These are phyloP conservation scores for Cladosporium sp. DNA, from an alignment of 2,329 filamentous ascomycete species.

Conservation along the genomic window DNA sequence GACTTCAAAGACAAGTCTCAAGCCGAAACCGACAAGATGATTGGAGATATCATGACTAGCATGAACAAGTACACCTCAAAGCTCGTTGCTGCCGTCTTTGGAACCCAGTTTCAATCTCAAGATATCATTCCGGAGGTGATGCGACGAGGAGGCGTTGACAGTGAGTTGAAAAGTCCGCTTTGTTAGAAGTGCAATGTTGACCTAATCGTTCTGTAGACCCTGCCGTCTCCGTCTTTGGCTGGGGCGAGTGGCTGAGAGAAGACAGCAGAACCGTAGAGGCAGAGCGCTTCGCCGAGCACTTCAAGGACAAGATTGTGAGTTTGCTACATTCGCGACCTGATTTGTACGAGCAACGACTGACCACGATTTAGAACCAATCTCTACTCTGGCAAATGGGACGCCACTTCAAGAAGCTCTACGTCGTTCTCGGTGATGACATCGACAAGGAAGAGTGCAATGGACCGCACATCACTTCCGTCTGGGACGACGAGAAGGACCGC, in stretches of 20 bases:
- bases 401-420: slow-evolving; percentile 1
- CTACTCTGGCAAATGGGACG: slow-evolving; percentile 11
- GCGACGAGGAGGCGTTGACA: not conserved
- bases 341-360: not conserved
- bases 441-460: not conserved
- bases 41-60: too few species aligned
- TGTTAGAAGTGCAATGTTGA: too few species aligned
- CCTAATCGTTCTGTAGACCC: too few species aligned
- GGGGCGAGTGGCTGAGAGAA: slow-evolving; percentile 3
- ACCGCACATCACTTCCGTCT: not conserved
- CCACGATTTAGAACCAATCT: not conserved
- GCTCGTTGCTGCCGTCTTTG: not conserved
- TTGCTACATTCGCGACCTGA: too few species aligned
- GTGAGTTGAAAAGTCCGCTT: not conserved
- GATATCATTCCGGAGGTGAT: not conserved
- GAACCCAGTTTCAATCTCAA: not conserved
- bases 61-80: too few species aligned
- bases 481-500: not conserved
- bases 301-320: not conserved
- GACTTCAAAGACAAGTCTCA: too few species aligned
- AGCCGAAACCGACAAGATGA: too few species aligned
- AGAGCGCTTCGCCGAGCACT: not conserved
- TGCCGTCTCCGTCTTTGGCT: not conserved
- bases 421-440: slow-evolving; percentile 3
- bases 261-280: not conserved